Evolutionary conservation across 2,329 filamentous ascomycete genomes (phyloP), one percentile per base, ranked within the genome.

Genomic region (Ophiocordyceps sinensis): DNA sequence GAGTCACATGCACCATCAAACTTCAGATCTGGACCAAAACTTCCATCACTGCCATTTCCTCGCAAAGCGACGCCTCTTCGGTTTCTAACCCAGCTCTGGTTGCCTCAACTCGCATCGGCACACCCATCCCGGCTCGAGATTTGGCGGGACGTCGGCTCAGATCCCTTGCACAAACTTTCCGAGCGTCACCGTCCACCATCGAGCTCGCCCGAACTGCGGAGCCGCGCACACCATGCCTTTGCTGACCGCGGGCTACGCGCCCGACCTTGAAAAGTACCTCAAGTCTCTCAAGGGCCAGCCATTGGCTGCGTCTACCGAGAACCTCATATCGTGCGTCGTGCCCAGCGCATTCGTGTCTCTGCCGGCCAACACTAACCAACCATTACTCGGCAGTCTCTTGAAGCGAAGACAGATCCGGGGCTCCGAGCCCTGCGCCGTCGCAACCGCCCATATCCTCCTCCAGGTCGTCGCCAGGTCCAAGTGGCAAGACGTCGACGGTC

Each of bases 381-480:
- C 44, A 9, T 26, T 43, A 15, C 10, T 14, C 28, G 48, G 17
- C 51, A 91, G 85, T 40, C 78, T 95, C 17, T 74, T 98, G 49
- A 95, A 94, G 63, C 74, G 88, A 58, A 74, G 88, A 52, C 89
- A 96, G 58, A 94, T 98, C 54, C 77, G 76, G 46, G 85, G 85
- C 49, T 85, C 88, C 37, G 79, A 91, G 60, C 77, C 84, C 59
- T 95, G 88, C 63, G 91, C 91, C 43, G 78, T 91, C 44, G 88
- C 88, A 45, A 96, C 89, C 3, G 85, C 88, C 19, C 83, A 93
- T 52, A 78, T 96, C 26, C 77, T 98, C 36, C 75, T 87, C 40
- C 82, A 85, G 45, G 84, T 95, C 19, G 85, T 98, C 40, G 84
- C 84, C 29, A 79, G 79, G 48, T 83, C 82, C 51, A 84, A 81